These are phyloP conservation scores for Leucocoprinus leucothites DNA, from an alignment of 768 basidiomycete genomes.

Conservation along the genomic window DNA sequence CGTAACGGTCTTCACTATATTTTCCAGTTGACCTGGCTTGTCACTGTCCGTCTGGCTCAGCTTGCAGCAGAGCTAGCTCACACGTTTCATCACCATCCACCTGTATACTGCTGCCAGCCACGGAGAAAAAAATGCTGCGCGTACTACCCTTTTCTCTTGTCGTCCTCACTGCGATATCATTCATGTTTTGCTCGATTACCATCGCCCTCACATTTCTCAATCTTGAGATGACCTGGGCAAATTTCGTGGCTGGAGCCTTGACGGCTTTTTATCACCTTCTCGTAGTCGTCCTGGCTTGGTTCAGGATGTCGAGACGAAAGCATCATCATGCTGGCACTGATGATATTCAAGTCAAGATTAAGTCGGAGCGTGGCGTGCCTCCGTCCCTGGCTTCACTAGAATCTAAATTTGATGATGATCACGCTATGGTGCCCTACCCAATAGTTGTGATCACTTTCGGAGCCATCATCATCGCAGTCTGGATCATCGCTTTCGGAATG, in stretches of 20 bases:
- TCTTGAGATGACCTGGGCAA: conserved; percentile 19
- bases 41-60: not conserved
- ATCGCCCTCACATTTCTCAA: conserved; percentile 17
- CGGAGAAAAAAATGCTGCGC: conserved; percentile 4
- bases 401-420: not conserved
- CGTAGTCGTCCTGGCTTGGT: conserved; percentile 12
- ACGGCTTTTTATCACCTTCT: conserved; percentile 20
- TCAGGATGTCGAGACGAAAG: not conserved
- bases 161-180: conserved; percentile 15
- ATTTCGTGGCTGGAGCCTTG: conserved; percentile 18
- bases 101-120: too few relatives aligned
- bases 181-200: conserved; percentile 19
- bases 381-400: not conserved
- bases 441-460: not conserved
- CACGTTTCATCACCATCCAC: not conserved
- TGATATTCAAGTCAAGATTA: too few relatives aligned
- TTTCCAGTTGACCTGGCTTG: not conserved
- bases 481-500: not conserved
- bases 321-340: too few relatives aligned
- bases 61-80: not conserved
- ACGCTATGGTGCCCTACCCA: not conserved
- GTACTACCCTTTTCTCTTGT: conserved; percentile 15
- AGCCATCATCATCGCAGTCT: not conserved
- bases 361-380: not conserved
- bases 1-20: too few relatives aligned